phyloP scores from a whole-genome alignment of 129 eudicot genomes.

The Ambrosia trifida region DNA sequence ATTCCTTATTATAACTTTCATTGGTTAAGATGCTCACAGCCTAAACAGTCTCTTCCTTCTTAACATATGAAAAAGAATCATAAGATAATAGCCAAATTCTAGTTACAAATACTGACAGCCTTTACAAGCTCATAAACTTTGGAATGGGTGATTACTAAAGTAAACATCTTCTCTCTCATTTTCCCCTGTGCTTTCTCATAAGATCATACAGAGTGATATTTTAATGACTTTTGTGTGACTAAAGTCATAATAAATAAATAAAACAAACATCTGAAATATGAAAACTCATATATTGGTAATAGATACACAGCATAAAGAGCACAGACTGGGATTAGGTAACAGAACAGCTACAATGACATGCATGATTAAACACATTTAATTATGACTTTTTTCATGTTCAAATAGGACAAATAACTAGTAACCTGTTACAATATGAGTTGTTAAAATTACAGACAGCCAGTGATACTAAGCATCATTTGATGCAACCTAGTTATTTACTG shows the following conservation, averaged over 20 bases:
- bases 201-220: neutral
- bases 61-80: conserved; percentile 8
- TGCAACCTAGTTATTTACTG: conserved; percentile 15
- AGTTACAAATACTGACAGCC: conserved; percentile 6
- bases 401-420: conserved; percentile 18
- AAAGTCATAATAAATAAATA: neutral
- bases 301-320: conserved; percentile 10
- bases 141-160: neutral
- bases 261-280: neutral
- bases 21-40: too few relatives aligned
- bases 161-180: conserved; percentile 11
- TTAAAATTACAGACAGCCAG: conserved; percentile 23
- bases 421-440: conserved; percentile 8
- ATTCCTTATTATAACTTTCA: too few relatives aligned
- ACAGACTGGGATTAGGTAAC: conserved; percentile 7
- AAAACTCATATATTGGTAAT: neutral
- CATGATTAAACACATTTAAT: neutral
- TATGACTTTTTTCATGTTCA: conserved; percentile 17
- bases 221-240: neutral
- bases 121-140: conserved; percentile 7
- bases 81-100: conserved; percentile 8
- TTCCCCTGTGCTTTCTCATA: conserved; percentile 10
- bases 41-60: conserved; percentile 6
- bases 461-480: conserved; percentile 24
- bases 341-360: conserved; percentile 20